These are phyloP conservation scores for Lupinus albus DNA, from an alignment of 306 rosid genomes.

Conservation along the genomic window DNA sequence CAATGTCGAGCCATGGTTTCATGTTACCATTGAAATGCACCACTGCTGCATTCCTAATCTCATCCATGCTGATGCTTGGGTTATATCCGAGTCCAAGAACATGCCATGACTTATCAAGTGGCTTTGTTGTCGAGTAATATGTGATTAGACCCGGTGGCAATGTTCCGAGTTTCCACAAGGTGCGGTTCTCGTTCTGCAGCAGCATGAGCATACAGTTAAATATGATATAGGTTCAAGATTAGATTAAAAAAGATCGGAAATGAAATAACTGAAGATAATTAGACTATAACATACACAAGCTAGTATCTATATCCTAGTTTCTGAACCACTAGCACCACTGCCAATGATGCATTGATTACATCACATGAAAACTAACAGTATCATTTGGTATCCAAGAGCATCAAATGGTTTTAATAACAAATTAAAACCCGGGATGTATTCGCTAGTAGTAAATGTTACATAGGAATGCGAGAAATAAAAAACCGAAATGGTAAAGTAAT, in stretches of 20 bases:
- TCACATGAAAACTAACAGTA: slow-evolving; percentile 6
- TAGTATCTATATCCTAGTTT: slow-evolving; percentile 25
- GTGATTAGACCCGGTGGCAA: slow-evolving; percentile 86
- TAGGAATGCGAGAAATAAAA: slow-evolving; percentile 4
- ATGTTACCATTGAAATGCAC: slow-evolving; percentile 87
- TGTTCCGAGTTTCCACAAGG: slow-evolving; percentile 83
- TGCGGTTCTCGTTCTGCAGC: slow-evolving; percentile 80
- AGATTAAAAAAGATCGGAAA: background rate
- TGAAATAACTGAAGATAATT: slow-evolving; percentile 19
- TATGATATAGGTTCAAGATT: background rate
- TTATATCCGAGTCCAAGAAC: slow-evolving; percentile 87
- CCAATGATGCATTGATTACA: background rate
- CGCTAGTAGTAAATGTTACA: background rate
- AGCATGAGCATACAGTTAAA: slow-evolving; percentile 32
- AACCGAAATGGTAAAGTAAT: background rate
- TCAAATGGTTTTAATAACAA: background rate
- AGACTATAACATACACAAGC: background rate
- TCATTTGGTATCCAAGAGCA: background rate
- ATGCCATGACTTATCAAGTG: slow-evolving; percentile 87
- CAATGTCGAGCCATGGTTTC: slow-evolving; percentile 97
- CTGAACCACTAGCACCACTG: slow-evolving; percentile 18
- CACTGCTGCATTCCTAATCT: slow-evolving; percentile 80
- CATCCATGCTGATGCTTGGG: slow-evolving; percentile 83
- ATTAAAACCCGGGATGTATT: background rate
- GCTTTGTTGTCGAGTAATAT: slow-evolving; percentile 80